Evolutionary conservation across 2,329 filamentous ascomycete species (phyloP).

Genomic region (Colletotrichum echinochloae): DNA sequence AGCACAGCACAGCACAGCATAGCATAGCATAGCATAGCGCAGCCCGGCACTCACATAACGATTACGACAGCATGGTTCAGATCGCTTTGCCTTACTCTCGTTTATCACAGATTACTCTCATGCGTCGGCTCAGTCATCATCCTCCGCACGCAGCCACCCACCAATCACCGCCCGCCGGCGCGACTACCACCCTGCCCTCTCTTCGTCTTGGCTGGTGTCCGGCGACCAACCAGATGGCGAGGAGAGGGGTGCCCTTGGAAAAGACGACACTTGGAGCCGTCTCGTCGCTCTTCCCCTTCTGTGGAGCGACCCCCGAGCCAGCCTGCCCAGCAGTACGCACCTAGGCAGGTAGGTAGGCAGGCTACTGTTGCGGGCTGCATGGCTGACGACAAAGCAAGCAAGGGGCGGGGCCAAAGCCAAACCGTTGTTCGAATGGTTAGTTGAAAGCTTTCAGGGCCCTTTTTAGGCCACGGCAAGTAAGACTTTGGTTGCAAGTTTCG

Average conservation of each 20-base stretch:
- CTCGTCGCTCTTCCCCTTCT: not conserved
- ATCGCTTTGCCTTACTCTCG: not conserved
- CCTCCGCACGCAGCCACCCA: not conserved
- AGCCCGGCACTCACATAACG: no score
- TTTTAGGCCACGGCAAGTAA: not conserved
- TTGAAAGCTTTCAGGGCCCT: no score
- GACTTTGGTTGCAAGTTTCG: not conserved
- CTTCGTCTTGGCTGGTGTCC: constrained; percentile 5
- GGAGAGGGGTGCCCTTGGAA: constrained; percentile 3
- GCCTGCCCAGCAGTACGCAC: no score
- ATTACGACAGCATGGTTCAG: not conserved
- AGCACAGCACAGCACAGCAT: constrained; percentile 1
- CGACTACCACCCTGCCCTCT: constrained; percentile 19
- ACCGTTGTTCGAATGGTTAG: no score
- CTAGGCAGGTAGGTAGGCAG: no score
- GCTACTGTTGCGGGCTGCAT: not conserved
- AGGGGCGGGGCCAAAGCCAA: no score
- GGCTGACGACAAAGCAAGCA: constrained; percentile 17
- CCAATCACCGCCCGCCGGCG: constrained; percentile 34
- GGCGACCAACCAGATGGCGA: constrained; percentile 20
- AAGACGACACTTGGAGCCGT: constrained; percentile 18
- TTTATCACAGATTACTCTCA: not conserved
- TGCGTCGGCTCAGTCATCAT: constrained; percentile 3
- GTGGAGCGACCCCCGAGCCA: constrained; percentile 6
- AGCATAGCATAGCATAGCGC: not conserved